phyloP scores from a whole-genome alignment of 306 rosid genomes.

The Vigna reflexopilosa region DNA sequence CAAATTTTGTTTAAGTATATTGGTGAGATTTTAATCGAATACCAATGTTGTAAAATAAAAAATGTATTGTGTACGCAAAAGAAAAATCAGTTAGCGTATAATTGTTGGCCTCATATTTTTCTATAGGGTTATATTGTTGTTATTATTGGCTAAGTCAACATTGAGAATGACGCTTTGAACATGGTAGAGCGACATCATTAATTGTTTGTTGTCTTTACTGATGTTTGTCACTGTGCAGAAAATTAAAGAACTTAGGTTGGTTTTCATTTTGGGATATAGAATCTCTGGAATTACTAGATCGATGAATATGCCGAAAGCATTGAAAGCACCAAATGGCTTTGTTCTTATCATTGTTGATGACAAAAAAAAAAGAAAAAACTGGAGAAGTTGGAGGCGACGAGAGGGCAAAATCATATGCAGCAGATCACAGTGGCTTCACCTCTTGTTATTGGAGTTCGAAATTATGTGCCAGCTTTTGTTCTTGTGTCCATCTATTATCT shows the following conservation, averaged over 20 bases:
- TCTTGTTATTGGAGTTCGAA: conserved; percentile 9
- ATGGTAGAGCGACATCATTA: background rate
- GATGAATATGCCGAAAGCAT: background rate
- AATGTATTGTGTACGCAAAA: background rate
- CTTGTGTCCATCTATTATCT: background rate
- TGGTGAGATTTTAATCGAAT: no score
- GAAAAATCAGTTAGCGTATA: background rate
- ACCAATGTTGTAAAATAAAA: no score
- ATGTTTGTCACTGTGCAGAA: background rate
- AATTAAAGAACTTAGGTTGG: background rate
- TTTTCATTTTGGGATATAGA: background rate
- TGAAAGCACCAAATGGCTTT: background rate
- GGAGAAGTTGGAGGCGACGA: background rate
- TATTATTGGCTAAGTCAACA: background rate
- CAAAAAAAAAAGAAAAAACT: background rate
- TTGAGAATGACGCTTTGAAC: conserved; percentile 30
- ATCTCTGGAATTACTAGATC: background rate
- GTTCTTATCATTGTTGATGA: background rate
- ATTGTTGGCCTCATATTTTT: background rate
- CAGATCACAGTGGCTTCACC: background rate
- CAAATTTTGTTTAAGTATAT: no score
- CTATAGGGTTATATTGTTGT: background rate
- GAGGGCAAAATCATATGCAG: background rate
- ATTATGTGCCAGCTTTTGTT: conserved; percentile 1
- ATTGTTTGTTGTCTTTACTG: background rate